Evolutionary conservation across 306 rosid species (phyloP), one percentile per base, ranked within the genome.

Genomic region (Corylus avellana): DNA sequence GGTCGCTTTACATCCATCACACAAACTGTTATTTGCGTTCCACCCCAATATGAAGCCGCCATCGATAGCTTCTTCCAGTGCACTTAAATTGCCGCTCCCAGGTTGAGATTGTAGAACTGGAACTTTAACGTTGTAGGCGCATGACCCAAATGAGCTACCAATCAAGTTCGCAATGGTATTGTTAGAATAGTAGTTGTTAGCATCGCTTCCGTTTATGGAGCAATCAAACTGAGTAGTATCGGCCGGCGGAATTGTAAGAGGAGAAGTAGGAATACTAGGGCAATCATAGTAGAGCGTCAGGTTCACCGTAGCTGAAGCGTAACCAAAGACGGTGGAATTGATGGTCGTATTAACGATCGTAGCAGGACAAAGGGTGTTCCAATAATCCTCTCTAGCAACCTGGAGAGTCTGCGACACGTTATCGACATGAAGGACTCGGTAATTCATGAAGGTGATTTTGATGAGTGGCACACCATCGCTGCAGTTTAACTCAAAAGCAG

Each of bases 11-110:
- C 98, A 91, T n/a, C 32, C 72, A 29, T 55, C 47, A 62, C 96
- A 92, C 78, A 74, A 48, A 56, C 14, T 44, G 17, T 83, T 85
- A 25, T 77, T 84, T 37, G 82, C 87, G 56, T 81, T 10, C 97
- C 94, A 91, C 29, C 4, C 50, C 51, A 87, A 77, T 4, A 32
- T 78, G 83, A 88, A 90, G 17, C 97, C 94, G 7, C 61, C 55
- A 29, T 81, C 53, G 18, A 93, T 66, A 29, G 81, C 87, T 7
- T 7, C 76, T 47, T 8, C 49, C 29, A 93, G 63, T 59, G 73
- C 79, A 9, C 69, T 14, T 1, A 8, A 1, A 81, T 84, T 7
- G 70, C 72, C 51, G 51, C 49, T 25, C 5, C 0, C 18, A 10
- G 29, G 12, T 48, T 12, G 2, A 10, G 93, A 73, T 53, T 73